A percentile compares a stretch with the other conserved stretches of the same genome.
Conservation (phyloP, 2,329 filamentous ascomycete species). For the Calonectria fujianensis region DNA sequence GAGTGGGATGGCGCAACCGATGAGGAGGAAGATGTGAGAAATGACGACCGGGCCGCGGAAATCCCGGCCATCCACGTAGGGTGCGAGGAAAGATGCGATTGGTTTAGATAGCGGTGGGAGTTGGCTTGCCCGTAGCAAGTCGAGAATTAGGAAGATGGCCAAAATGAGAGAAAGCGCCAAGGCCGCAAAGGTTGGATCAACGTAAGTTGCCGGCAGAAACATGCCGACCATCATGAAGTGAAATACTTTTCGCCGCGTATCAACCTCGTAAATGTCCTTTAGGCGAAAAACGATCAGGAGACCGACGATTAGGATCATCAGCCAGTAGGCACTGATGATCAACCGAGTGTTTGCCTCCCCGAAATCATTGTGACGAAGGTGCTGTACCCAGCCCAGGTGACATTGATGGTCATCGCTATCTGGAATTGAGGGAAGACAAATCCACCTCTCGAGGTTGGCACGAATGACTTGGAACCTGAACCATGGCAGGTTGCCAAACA, state of each 20-base stretch:
- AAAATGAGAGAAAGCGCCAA: slow-evolving; percentile 88
- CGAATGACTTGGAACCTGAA: slow-evolving; percentile 83
- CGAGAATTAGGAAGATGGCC: slow-evolving; percentile 89
- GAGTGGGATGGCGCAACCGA: slow-evolving; percentile 95
- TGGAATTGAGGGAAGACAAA: slow-evolving; percentile 77
- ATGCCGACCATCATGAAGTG: slow-evolving; percentile 99
- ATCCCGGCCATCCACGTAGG: slow-evolving; percentile 95
- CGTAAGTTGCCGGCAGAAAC: slow-evolving; percentile 89
- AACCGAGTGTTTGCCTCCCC: slow-evolving; percentile 90
- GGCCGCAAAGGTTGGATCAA: slow-evolving; percentile 89
- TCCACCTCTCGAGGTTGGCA: slow-evolving; percentile 83
- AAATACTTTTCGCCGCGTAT: slow-evolving; percentile 97
- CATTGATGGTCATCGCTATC: slow-evolving; percentile 62
- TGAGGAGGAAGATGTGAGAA: slow-evolving; percentile 95
- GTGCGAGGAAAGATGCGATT: slow-evolving; percentile 89
- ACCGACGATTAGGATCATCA: slow-evolving; percentile 80
- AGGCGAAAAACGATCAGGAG: slow-evolving; percentile 84
- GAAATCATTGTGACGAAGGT: slow-evolving; percentile 77
- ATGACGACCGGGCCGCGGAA: slow-evolving; percentile 95
- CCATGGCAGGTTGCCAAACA: slow-evolving; percentile 85
- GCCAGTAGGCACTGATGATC: slow-evolving; percentile 83
- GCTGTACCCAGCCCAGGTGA: slow-evolving; percentile 76
- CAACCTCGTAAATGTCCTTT: slow-evolving; percentile 88
- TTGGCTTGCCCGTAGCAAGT: slow-evolving; percentile 92
- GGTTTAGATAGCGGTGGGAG: slow-evolving; percentile 92